These are phyloP conservation scores for Hypoxylon sp. DNA, from an alignment of 2,329 filamentous ascomycete genomes.

Conservation along the genomic window DNA sequence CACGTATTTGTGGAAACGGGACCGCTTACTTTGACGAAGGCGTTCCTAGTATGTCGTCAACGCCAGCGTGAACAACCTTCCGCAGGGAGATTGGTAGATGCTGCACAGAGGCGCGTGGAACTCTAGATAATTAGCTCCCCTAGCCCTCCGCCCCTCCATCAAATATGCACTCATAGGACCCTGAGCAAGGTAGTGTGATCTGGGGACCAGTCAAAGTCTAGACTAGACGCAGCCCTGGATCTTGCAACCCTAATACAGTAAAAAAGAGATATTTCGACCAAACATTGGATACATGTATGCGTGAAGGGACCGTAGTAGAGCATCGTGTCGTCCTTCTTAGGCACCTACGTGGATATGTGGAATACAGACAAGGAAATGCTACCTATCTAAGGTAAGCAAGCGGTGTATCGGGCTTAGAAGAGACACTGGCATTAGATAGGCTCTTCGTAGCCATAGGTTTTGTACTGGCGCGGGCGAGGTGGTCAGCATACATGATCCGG, in stretches of 20 bases:
- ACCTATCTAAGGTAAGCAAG: conserved; percentile 25
- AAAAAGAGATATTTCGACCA: conserved; percentile 6
- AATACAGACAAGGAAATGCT: conserved; percentile 5
- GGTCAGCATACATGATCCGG: conserved; percentile 38
- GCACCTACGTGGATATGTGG: conserved; percentile 1
- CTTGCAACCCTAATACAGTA: conserved; percentile 28
- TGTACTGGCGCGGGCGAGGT: conserved; percentile 12
- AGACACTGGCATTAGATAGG: conserved; percentile 16
- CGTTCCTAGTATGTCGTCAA: conserved; percentile 35
- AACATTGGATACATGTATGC: conserved; percentile 6
- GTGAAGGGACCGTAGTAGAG: conserved; percentile 13
- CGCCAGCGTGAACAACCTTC: conserved; percentile 32
- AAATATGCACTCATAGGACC: conserved; percentile 20
- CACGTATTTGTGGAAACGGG: conserved; percentile 36
- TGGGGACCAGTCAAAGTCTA: conserved; percentile 28
- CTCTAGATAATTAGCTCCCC: conserved; percentile 13
- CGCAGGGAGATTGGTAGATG: conserved; percentile 25
- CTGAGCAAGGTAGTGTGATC: conserved; percentile 17
- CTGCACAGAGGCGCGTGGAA: conserved; percentile 13
- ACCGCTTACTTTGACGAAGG: conserved; percentile 42
- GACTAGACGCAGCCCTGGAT: conserved; percentile 14
- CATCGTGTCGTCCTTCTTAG: neutral
- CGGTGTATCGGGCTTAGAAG: conserved; percentile 33
- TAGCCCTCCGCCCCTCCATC: neutral
- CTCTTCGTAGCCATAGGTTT: conserved; percentile 1